phyloP scores from a whole-genome alignment of 257 asterid species.

The Plantago elongata region DNA sequence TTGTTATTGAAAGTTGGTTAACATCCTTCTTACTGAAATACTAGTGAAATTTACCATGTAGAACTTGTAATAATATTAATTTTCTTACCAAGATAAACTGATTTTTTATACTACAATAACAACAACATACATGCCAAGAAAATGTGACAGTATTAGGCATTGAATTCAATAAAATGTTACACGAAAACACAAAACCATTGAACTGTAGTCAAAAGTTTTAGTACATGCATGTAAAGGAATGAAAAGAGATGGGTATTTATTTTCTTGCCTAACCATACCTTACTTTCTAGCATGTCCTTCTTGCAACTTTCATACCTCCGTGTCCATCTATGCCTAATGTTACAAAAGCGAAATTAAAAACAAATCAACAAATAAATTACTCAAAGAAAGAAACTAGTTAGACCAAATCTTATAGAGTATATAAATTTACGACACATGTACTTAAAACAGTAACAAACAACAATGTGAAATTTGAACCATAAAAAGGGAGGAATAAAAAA shows the following conservation, averaged over 20 bases:
- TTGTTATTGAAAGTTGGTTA: too few relatives aligned
- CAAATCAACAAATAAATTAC: background rate
- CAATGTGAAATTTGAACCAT: background rate
- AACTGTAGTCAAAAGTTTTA: constrained; percentile 1
- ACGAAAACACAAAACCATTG: background rate
- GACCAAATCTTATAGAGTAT: background rate
- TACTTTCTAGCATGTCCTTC: constrained; percentile 50
- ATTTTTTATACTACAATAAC: constrained; percentile 19
- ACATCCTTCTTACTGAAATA: too few relatives aligned
- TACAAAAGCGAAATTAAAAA: background rate
- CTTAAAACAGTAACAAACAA: constrained; percentile 6
- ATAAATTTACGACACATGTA: background rate
- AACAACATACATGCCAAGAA: constrained; percentile 33
- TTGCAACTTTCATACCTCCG: constrained; percentile 45
- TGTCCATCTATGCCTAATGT: constrained; percentile 30
- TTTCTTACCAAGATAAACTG: constrained; percentile 91
- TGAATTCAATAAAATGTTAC: constrained; percentile 19
- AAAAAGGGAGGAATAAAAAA: background rate
- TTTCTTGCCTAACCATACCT: constrained; percentile 42
- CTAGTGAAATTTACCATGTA: too few relatives aligned
- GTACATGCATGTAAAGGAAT: constrained; percentile 13
- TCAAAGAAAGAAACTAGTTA: background rate
- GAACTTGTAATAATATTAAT: too few relatives aligned
- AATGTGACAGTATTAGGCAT: constrained; percentile 19
- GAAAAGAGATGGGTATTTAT: constrained; percentile 14